Percentiles rank a stretch among this genome's conserved stretches.
These are phyloP conservation scores for Entomortierella parvispora DNA, from an alignment of 192 early-diverging fungal genomes.

Conservation along the genomic window DNA sequence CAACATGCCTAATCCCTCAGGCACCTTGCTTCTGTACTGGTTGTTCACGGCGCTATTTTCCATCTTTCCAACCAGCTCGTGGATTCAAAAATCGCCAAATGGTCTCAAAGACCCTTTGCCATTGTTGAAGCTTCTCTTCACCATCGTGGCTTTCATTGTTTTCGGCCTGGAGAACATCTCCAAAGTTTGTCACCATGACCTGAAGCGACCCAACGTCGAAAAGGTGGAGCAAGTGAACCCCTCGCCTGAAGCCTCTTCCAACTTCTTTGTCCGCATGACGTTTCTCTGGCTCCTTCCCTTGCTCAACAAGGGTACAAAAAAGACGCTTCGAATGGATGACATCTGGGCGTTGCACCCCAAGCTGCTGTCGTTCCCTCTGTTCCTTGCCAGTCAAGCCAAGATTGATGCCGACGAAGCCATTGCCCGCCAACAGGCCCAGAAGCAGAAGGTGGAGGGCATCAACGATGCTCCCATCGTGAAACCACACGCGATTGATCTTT, in stretches of 20 bases:
- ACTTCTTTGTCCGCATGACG: constrained; percentile 74
- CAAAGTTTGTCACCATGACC: constrained; percentile 1
- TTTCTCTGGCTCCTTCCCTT: constrained; percentile 83
- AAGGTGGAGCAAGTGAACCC: neutral
- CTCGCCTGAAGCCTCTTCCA: constrained; percentile 72
- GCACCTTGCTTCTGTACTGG: constrained; percentile 11
- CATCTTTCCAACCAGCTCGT: constrained; percentile 17
- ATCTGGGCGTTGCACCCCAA: constrained; percentile 60
- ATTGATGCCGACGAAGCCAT: constrained; percentile 3
- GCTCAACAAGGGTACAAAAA: constrained; percentile 70
- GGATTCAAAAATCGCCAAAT: constrained; percentile 14
- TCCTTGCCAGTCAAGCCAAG: neutral
- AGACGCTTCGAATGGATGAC: constrained; percentile 70
- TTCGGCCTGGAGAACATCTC: constrained; percentile 21
- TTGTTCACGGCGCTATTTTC: constrained; percentile 13
- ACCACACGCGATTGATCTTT: constrained; percentile 1
- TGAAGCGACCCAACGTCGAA: neutral
- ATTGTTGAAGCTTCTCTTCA: constrained; percentile 19
- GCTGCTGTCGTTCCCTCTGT: neutral
- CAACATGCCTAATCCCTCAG: constrained; percentile 23
- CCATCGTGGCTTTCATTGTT: constrained; percentile 15
- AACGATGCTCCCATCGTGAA: neutral
- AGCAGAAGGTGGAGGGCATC: neutral
- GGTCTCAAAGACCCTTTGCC: constrained; percentile 12
- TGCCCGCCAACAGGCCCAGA: neutral